Base-by-base conservation (phyloP, 257 asterid genomes). In the Echites panduratus region DNA sequence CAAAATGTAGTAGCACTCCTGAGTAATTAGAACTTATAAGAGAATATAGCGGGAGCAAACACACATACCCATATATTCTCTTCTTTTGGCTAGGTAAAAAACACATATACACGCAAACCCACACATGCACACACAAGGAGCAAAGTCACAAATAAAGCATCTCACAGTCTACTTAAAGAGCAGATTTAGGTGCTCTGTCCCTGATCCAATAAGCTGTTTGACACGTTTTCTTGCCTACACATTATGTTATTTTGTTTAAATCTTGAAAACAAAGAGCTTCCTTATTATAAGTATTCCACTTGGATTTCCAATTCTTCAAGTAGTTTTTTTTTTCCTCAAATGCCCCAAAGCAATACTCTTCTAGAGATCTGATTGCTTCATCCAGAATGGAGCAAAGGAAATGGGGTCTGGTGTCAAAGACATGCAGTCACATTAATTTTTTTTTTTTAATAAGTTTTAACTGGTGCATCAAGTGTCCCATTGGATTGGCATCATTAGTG, bases 21-120 rank as follows among this genome's bases (percentile, higher is more conserved):
- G 57, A 11, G 14, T 38, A 63, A 35, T 20, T 54, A 20, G 41
- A 66, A 61, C 48, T 68, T 64, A 67, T 38, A 71, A 66, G 77
- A 54, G 20, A 24, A 49, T 27, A 24, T 64, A 1, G 35, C 17
- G 61, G 20, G 32, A 3, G 12, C 4, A 43, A 75, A 57, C 44
- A 26, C 38, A 16, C 27, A 62, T 32, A 13, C 12, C 7, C 24
- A 7, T 20, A 27, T 53, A 19, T 53, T 52, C 22, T 52, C 22
- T 53, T n/a, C n/a, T n/a, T 22, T 20, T 7, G 27, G 59, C 27
- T 20, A 53, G 59, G 26, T 53, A 5, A 52, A 27, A 29, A 59
- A 27, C 19, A 57, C 38, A 26, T 24, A 59, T 27, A 24, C 40
- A 27, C 66, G 26, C 12, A 26, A 16, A 59, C 66, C 11, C 19